Conservation (phyloP, 345 rosid species). For the Murraya paniculata region DNA sequence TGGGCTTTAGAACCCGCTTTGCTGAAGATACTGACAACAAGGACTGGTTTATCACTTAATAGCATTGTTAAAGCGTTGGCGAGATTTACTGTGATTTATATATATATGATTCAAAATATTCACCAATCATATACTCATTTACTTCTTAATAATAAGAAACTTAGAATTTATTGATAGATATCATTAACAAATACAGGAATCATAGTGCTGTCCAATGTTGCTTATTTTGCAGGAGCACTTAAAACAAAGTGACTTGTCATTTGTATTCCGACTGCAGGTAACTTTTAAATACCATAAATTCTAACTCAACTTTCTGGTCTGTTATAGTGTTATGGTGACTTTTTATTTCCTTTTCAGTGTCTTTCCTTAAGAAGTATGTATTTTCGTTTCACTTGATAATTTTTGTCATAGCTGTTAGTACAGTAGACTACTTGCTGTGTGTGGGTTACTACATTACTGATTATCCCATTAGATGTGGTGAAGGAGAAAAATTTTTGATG, state of each 20-base stretch:
- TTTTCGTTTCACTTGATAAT: background rate
- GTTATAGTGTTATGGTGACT: background rate
- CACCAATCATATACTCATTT: constrained; percentile 14
- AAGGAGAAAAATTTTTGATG: background rate
- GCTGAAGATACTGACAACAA: background rate
- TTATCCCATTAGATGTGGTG: background rate
- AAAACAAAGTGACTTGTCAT: constrained; percentile 85
- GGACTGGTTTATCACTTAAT: background rate
- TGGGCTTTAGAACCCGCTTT: background rate
- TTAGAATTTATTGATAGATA: background rate
- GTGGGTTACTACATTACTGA: background rate
- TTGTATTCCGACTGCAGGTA: constrained; percentile 95
- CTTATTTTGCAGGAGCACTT: constrained; percentile 75
- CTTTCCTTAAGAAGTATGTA: background rate
- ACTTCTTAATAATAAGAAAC: background rate
- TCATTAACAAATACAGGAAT: background rate
- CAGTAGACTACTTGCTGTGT: background rate
- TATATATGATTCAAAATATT: background rate
- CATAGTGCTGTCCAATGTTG: constrained; percentile 10
- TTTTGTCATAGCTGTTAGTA: background rate
- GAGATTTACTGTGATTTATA: background rate
- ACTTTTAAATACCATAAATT: constrained; percentile 2
- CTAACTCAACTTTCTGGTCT: background rate
- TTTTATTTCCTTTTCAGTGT: background rate
- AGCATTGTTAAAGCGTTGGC: background rate